A percentile compares a stretch with the other conserved stretches of the same genome.
Conservation (phyloP, 352 stramenopile species). For the Hyaloperonospora brassicae region DNA sequence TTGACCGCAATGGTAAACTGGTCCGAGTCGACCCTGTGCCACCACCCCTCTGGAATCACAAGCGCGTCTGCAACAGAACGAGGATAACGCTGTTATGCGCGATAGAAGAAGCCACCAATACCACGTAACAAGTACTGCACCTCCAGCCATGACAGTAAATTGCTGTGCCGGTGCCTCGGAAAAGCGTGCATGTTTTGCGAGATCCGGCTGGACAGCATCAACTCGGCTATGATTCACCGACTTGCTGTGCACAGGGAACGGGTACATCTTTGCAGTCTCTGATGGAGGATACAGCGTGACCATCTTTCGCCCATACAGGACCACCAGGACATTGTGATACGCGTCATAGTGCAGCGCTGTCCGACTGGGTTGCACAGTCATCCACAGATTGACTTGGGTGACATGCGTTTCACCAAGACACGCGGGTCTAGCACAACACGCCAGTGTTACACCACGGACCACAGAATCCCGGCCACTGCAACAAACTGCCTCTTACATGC, state of each 20-base stretch:
- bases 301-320: conserved; percentile 60
- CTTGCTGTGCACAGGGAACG: conserved; percentile 57
- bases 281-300: conserved; percentile 66
- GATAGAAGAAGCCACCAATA: not conserved
- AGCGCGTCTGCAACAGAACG: conserved; percentile 43
- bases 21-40: conserved; percentile 77
- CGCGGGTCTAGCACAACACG: conserved; percentile 26
- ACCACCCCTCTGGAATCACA: conserved; percentile 80
- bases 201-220: conserved; percentile 35
- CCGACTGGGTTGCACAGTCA: conserved; percentile 43
- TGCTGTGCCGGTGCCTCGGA: conserved; percentile 15
- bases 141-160: conserved; percentile 41
- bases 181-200: conserved; percentile 29
- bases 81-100: conserved; percentile 1
- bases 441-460: conserved; percentile 6
- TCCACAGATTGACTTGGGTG: conserved; percentile 84
- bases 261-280: conserved; percentile 41
- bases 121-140: conserved; percentile 19
- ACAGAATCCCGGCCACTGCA: not conserved
- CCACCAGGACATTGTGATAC: conserved; percentile 70
- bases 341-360: conserved; percentile 80
- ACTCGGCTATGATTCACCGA: conserved; percentile 75
- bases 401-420: conserved; percentile 33
- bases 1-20: conserved; percentile 73
- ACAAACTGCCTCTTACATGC: conserved; percentile 33